Evolutionary conservation across 1,284 basidiomycete genomes (phyloP), one percentile per base, ranked within the genome.

Genomic region (Malassezia pachydermatis): DNA sequence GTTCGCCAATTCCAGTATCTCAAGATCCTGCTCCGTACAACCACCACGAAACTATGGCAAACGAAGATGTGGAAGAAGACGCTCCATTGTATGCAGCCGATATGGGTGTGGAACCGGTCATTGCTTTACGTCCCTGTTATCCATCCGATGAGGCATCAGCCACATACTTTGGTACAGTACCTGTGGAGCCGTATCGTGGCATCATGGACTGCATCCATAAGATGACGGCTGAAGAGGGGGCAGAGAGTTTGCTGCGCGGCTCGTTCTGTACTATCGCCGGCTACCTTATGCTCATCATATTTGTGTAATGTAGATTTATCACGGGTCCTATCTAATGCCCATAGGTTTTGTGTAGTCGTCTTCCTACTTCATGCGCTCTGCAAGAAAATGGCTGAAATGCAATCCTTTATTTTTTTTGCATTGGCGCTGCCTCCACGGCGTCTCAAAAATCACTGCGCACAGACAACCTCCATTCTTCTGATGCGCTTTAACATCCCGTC

Each of bases 401-500:
- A n/a, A n/a, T n/a, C n/a, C n/a, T n/a, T n/a, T n/a, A n/a, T n/a
- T n/a, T n/a, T n/a, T n/a, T n/a, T n/a, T n/a, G n/a, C n/a, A n/a
- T n/a, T n/a, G n/a, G n/a, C n/a, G n/a, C n/a, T n/a, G n/a, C n/a
- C n/a, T n/a, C n/a, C n/a, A n/a, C n/a, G n/a, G n/a, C n/a, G n/a
- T n/a, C n/a, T n/a, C n/a, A n/a, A n/a, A n/a, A n/a, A n/a, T 14
- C 22, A 2, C 11, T 24, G 36, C 25, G 36, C 19, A 39, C 27
- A 16, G 43, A 23, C 35, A 16, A 28, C 16, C 22, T 24, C 14
- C 22, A 11, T 20, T 38, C 14, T 30, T 30, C 9, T 20, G 14
- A 67, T 71, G 63, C 54, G 63, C 35, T 65, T 71, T 49, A 64
- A 62, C 20, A 71, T 71, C 42, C 68, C 68, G 2, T 62, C 62